phyloP scores from a whole-genome alignment of 352 stramenopile genomes.

The Globisporangium heterothallicum region DNA sequence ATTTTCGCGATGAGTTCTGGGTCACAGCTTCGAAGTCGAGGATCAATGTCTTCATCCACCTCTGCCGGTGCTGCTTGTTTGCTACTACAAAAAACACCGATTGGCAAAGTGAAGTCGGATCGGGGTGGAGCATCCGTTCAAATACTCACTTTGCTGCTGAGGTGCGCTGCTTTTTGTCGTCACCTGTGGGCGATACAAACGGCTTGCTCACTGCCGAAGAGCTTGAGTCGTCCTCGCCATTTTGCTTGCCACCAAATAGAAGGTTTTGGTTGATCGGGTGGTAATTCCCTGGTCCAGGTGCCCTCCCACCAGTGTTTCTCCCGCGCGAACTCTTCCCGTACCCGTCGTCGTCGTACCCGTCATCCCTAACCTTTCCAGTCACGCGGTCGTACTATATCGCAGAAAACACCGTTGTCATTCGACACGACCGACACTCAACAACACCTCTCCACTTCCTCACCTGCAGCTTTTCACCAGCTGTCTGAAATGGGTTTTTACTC shows the following conservation, averaged over 20 bases:
- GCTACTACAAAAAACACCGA: slow-evolving; percentile 10
- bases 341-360: slow-evolving; percentile 26
- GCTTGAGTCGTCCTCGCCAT: slow-evolving; percentile 18
- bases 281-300: slow-evolving; percentile 37
- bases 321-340: slow-evolving; percentile 15
- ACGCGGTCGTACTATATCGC: slow-evolving; percentile 30
- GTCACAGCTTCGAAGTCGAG: slow-evolving; percentile 91
- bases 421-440: neutral
- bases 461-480: slow-evolving; percentile 60
- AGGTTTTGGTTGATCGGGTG: slow-evolving; percentile 76
- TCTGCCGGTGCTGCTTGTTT: slow-evolving; percentile 21
- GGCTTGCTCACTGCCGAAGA: slow-evolving; percentile 54
- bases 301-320: slow-evolving; percentile 20
- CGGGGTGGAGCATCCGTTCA: neutral
- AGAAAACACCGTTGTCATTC: neutral
- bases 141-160: slow-evolving; percentile 4
- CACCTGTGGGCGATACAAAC: slow-evolving; percentile 54
- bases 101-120: neutral
- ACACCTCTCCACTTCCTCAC: slow-evolving; percentile 14
- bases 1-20: slow-evolving; percentile 96
- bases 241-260: slow-evolving; percentile 36
- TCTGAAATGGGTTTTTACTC: slow-evolving; percentile 56
- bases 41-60: slow-evolving; percentile 86
- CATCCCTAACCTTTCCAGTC: slow-evolving; percentile 32
- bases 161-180: slow-evolving; percentile 17